A percentile compares a stretch with the other conserved stretches of the same genome.
Evolutionary conservation across 306 rosid species (phyloP).

Genomic region (Glycine latifolia): DNA sequence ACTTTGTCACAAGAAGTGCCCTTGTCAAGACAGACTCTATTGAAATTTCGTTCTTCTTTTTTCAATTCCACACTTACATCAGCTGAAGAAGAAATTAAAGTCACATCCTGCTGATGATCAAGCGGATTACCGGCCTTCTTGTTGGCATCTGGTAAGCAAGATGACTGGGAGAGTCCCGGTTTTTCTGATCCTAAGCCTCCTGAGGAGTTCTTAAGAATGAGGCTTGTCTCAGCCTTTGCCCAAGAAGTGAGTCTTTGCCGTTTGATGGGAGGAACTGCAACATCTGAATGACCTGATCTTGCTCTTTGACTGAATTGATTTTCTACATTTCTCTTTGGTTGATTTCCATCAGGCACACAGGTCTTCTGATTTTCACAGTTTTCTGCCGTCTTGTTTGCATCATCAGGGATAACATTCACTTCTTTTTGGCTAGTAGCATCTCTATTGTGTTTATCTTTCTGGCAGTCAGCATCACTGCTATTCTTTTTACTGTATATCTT

Average conservation of each 20-base stretch:
- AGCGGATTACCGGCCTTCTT: conserved; percentile 47
- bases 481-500: conserved; percentile 46
- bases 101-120: conserved; percentile 44
- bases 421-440: conserved; percentile 45
- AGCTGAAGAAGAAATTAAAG: conserved; percentile 43
- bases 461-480: conserved; percentile 37
- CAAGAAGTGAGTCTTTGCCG: conserved; percentile 69
- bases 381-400: conserved; percentile 49
- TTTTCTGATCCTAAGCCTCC: conserved; percentile 44
- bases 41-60: conserved; percentile 32
- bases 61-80: conserved; percentile 50
- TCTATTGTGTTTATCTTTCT: conserved; percentile 21
- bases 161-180: conserved; percentile 35
- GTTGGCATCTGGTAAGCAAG: conserved; percentile 49
- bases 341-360: conserved; percentile 47
- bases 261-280: conserved; percentile 60
- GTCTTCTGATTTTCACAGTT: conserved; percentile 43
- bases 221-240: conserved; percentile 58
- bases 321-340: conserved; percentile 47
- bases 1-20: conserved; percentile 42
- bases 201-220: conserved; percentile 31
- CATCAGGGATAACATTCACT: conserved; percentile 36
- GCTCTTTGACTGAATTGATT: conserved; percentile 56
- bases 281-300: conserved; percentile 60
- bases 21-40: conserved; percentile 37